Conservation (phyloP, 2,329 filamentous ascomycete species). For the Sporothrix luriei region DNA sequence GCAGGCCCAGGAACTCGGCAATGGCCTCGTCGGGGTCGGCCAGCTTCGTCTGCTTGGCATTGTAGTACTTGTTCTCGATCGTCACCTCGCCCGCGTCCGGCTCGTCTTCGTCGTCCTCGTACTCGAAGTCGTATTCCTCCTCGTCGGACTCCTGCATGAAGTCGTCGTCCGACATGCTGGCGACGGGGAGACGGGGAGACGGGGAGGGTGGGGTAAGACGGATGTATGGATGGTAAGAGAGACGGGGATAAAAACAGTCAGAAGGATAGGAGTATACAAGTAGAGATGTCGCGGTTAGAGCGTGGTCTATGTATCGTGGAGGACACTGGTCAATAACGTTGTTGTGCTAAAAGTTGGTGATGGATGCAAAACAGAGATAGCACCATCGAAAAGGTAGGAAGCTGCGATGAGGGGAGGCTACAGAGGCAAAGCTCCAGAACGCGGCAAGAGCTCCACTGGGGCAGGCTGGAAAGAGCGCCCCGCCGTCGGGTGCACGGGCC, state of each 20-base stretch:
- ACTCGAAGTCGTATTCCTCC: constrained; percentile 97
- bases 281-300: background rate
- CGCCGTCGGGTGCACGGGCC: constrained; percentile 30
- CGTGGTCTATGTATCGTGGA: background rate
- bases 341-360: background rate
- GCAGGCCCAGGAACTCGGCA: constrained; percentile 87
- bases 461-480: constrained; percentile 20
- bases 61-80: constrained; percentile 99
- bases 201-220: constrained; percentile 36
- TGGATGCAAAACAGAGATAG: background rate
- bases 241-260: no score
- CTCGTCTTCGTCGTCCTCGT: constrained; percentile 86
- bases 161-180: constrained; percentile 79
- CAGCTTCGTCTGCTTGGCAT: constrained; percentile 93
- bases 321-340: background rate
- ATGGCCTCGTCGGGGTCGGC: constrained; percentile 87
- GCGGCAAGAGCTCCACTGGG: constrained; percentile 21
- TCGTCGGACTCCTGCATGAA: constrained; percentile 93
- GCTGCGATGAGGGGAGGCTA: constrained; percentile 10
- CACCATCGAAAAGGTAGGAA: background rate
- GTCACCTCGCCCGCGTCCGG: constrained; percentile 86
- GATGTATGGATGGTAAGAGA: background rate
- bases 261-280: background rate
- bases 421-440: constrained; percentile 14
- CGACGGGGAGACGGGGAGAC: constrained; percentile 7